These are phyloP conservation scores for Lachnellula cervina DNA, from an alignment of 2,329 filamentous ascomycete genomes.

Conservation along the genomic window DNA sequence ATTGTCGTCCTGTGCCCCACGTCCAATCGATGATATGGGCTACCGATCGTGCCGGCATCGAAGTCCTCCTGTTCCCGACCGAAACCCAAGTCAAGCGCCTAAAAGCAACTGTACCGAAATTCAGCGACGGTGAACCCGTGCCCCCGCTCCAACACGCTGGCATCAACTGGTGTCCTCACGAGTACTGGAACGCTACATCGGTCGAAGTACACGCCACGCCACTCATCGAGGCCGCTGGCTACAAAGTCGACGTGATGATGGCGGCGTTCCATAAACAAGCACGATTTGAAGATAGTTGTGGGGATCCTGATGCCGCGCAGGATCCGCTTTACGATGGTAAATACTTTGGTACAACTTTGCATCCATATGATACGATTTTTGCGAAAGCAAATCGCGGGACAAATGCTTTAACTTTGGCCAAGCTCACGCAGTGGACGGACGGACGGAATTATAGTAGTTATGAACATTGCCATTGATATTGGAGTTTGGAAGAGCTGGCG, in stretches of 20 bases:
- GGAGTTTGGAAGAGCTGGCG: too few relatives aligned
- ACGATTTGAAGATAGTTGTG: conserved; percentile 8
- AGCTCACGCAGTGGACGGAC: conserved; percentile 16
- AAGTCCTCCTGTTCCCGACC: conserved; percentile 11
- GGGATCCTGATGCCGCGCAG: neutral
- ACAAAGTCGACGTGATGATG: conserved; percentile 20
- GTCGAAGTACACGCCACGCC: conserved; percentile 11
- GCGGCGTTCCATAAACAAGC: conserved; percentile 12
- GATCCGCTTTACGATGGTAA: conserved; percentile 13
- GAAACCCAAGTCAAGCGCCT: neutral
- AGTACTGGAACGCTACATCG: conserved; percentile 5
- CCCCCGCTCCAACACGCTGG: conserved; percentile 3
- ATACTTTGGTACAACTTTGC: conserved; percentile 18
- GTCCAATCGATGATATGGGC: conserved; percentile 25
- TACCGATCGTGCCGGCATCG: conserved; percentile 13
- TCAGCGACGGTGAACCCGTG: neutral
- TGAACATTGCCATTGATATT: neutral
- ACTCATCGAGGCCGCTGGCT: conserved; percentile 12
- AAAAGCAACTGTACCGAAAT: neutral
- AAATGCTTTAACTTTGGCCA: conserved; percentile 7
- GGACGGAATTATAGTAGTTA: conserved; percentile 14
- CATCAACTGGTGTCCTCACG: conserved; percentile 16
- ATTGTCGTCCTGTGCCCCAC: conserved; percentile 16
- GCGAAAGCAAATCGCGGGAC: conserved; percentile 18
- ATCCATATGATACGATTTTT: conserved; percentile 21